phyloP scores from a whole-genome alignment of 176 grass and related monocot species.

The Hyparrhenia diplandra region DNA sequence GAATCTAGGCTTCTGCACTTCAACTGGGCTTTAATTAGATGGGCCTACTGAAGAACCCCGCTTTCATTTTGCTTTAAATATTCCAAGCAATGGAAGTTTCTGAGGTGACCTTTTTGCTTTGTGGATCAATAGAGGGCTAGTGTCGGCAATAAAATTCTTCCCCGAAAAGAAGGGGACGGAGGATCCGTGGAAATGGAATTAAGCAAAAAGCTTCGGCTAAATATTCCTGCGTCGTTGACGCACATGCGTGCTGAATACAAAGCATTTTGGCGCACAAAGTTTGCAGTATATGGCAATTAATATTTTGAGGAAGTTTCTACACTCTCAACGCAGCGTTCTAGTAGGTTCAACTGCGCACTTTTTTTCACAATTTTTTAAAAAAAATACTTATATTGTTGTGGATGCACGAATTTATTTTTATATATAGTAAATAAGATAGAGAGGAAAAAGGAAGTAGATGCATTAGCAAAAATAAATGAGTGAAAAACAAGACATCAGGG shows the following conservation, averaged over 20 bases:
- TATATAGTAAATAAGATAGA: no score
- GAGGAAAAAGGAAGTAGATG: no score
- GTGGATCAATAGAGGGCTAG: not conserved
- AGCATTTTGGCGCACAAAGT: not conserved
- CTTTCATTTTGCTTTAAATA: not conserved
- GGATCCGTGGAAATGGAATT: not conserved
- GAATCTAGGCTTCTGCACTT: not conserved
- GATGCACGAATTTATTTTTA: no score
- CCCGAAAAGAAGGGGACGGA: not conserved
- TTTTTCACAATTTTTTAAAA: no score
- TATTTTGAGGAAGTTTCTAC: not conserved
- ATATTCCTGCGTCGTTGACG: not conserved
- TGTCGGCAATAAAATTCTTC: slow-evolving; percentile 14
- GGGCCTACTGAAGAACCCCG: not conserved
- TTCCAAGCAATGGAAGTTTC: slow-evolving; percentile 20
- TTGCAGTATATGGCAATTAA: not conserved
- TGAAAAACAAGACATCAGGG: no score
- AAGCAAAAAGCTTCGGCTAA: not conserved
- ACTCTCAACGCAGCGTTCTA: not conserved
- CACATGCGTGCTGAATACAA: not conserved
- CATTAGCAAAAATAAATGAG: no score
- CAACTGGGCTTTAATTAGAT: not conserved
- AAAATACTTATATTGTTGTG: no score
- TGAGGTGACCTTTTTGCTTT: slow-evolving; percentile 15
- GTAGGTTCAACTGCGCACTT: no score